These are phyloP conservation scores for Eustoma russellianum DNA, from an alignment of 257 asterid species.

Conservation along the genomic window DNA sequence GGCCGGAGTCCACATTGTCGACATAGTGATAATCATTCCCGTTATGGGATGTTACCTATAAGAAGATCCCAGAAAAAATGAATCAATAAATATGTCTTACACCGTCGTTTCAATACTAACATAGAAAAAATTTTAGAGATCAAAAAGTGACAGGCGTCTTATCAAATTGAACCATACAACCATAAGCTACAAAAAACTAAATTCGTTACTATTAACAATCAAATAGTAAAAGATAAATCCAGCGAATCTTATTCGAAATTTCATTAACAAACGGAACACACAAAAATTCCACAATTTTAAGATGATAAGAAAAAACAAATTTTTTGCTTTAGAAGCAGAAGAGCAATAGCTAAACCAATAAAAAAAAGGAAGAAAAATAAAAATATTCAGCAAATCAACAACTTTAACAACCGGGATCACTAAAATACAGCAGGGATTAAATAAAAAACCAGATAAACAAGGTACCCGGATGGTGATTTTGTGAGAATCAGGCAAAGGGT, in stretches of 20 bases:
- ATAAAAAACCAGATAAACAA: neutral
- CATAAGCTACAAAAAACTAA: neutral
- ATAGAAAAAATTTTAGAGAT: too few species aligned
- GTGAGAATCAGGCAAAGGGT: slow-evolving; percentile 82
- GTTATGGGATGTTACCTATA: slow-evolving; percentile 71
- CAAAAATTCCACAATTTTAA: too few species aligned
- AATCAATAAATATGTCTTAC: too few species aligned
- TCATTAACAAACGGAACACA: too few species aligned
- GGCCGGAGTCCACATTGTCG: slow-evolving; percentile 71
- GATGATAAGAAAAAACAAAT: too few species aligned
- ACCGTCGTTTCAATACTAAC: too few species aligned
- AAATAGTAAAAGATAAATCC: neutral
- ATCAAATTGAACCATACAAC: too few species aligned
- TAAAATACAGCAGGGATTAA: neutral
- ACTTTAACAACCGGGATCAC: neutral
- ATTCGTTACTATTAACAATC: too few species aligned
- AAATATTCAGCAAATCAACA: neutral
- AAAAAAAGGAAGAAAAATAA: neutral
- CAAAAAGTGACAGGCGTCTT: too few species aligned
- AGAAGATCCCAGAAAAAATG: slow-evolving; percentile 4
- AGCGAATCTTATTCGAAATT: too few species aligned
- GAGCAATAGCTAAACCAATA: too few species aligned
- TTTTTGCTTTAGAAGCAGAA: too few species aligned
- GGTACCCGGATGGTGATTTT: slow-evolving; percentile 79
- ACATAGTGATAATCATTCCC: slow-evolving; percentile 77